Evolutionary conservation across 495 filamentous ascomycete genomes (phyloP).

Genomic region (Ramalina intermedia): DNA sequence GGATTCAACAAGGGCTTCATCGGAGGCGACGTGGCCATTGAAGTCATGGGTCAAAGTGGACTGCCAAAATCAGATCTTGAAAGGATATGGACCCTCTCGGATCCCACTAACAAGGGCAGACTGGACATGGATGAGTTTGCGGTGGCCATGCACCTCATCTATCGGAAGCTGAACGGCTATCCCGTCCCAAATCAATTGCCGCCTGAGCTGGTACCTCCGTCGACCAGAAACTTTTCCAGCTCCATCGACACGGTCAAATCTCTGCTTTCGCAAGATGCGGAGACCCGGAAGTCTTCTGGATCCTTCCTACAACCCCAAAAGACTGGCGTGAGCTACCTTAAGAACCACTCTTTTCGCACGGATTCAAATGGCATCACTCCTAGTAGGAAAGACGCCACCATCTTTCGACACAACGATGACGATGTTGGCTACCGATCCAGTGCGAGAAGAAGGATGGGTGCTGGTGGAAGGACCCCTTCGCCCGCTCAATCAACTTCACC

Average conservation of each 20-base stretch:
- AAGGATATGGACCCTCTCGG: conserved; percentile 86
- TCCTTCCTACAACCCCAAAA: conserved; percentile 83
- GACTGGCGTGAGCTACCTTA: conserved; percentile 95
- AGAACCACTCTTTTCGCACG: conserved; percentile 79
- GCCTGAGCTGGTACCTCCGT: conserved; percentile 87
- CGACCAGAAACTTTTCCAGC: conserved; percentile 83
- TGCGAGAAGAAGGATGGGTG: conserved; percentile 68
- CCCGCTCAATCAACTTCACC: conserved; percentile 56
- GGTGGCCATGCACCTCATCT: conserved; percentile 98
- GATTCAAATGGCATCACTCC: conserved; percentile 30
- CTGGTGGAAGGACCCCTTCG: conserved; percentile 60
- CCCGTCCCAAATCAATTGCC: conserved; percentile 84
- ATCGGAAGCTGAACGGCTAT: conserved; percentile 90
- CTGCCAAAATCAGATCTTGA: conserved; percentile 80
- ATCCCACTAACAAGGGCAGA: conserved; percentile 82
- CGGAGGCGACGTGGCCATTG: conserved; percentile 83
- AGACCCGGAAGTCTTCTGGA: conserved; percentile 65
- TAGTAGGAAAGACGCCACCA: conserved; percentile 83
- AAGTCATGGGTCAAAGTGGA: conserved; percentile 95
- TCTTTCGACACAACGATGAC: conserved; percentile 88
- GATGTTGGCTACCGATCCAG: conserved; percentile 81
- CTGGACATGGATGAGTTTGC: conserved; percentile 97
- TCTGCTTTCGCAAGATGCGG: conserved; percentile 79
- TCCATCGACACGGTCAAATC: conserved; percentile 88
- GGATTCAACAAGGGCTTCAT: conserved; percentile 88